Base-by-base conservation (phyloP, 2,329 filamentous ascomycete genomes). In the Pseudocercospora crystallina region DNA sequence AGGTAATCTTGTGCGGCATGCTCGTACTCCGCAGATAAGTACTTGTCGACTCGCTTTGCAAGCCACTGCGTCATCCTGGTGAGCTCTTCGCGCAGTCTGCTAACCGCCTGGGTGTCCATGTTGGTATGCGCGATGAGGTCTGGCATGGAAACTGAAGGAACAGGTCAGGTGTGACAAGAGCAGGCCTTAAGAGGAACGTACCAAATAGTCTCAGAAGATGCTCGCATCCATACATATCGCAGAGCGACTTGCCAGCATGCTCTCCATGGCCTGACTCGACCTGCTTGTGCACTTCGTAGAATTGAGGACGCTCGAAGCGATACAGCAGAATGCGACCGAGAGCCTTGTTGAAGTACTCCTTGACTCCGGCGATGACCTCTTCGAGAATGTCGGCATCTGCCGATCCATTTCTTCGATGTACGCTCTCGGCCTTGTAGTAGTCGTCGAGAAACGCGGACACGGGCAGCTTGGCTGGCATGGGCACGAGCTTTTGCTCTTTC, bases 101-200 rank as follows among this genome's bases (percentile, higher is more conserved):
- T 87, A 36, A 96, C 89, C 2, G 90, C 91, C 69, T 95, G 90
- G 46, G 86, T 80, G 65, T 97, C 94, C 90, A 99, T 96, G 73
- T 97, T 97, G 45, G 94, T 99, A 69, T 99, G 94, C 3, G 91
- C 91, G 56, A 97, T 85, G 35, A 97, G 83, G 67, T 99, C 94
- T 0, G 94, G 92, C 61, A 97, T 84, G 1, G 87, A 87, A 3
- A 95, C 92, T 96, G 61, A 8, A 58, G 49, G 42, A 44, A 4
- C 20, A 26, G 17, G 9, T 32, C 13, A 36, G 26, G 2, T 20
- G 10, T 20, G 15, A 15, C 8, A 33, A 11, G 26, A 15, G 29
- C 11, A 36, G n/a, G 12, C 10, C 9, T 26, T 31, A 10, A 31
- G 34, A 3, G n/a, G 33, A 31, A 43, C 81, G 61, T 81, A 96